phyloP scores from a whole-genome alignment of 2,329 filamentous ascomycete species.

The Botrytis tulipae region DNA sequence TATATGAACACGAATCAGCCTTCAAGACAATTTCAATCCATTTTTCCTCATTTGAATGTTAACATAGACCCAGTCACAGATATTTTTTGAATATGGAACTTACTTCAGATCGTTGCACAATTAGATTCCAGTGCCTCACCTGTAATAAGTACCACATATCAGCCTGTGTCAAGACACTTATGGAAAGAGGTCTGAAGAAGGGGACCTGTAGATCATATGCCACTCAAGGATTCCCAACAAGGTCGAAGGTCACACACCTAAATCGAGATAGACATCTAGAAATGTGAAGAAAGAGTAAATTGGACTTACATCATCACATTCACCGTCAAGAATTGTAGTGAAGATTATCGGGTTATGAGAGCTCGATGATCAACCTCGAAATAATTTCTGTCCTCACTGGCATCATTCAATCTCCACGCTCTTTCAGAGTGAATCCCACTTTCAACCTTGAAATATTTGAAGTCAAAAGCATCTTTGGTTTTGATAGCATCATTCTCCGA shows the following conservation, averaged over 20 bases:
- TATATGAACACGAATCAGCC: not conserved
- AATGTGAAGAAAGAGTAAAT: not conserved
- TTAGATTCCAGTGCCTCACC: not conserved
- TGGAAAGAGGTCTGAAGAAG: not conserved
- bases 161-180: not conserved
- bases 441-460: not conserved
- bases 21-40: not conserved
- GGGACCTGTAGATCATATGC: not conserved
- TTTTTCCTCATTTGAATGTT: not conserved
- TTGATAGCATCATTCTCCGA: not conserved
- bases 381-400: not conserved
- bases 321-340: not conserved
- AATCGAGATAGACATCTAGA: not conserved
- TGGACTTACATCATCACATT: not conserved
- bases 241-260: not conserved
- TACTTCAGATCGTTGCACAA: not conserved
- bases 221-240: not conserved
- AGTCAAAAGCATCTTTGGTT: not conserved
- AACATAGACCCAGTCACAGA: not conserved
- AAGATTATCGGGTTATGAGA: not conserved
- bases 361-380: not conserved
- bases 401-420: not conserved
- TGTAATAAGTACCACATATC: not conserved
- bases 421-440: too few species aligned
- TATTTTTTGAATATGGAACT: not conserved